Base-by-base conservation (phyloP, 2,329 filamentous ascomycete species). In the Ophiostoma ulmi region DNA sequence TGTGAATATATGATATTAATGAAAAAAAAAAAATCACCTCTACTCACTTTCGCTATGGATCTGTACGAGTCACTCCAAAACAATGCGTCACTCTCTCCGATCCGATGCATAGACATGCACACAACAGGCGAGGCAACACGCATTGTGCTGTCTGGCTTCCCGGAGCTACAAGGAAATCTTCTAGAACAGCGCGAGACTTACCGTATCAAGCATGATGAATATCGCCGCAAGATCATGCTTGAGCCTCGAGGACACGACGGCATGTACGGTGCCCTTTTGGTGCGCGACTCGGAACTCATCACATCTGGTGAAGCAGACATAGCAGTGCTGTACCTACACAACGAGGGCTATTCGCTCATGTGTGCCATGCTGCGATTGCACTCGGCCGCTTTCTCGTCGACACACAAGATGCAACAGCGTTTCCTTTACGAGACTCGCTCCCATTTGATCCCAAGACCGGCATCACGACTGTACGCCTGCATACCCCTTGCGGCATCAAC, bases 121-220 rank as follows among this genome's bases (percentile, higher is more conserved):
- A 58, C n/a, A 5, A 58, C 52, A 14, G n/a, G 52, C 52, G 22
- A 58, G 52, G 52, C 52, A 58, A 58, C n/a, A 14, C 52, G 52
- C n/a, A 26, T 58, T 58, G 52, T 58, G 52, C n/a, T 58, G 52
- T 58, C 52, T 58, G 52, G 52, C 52, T 58, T 58, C 13, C 52
- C 52, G 7, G 22, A 10, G 8, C 22, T 48, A 4, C 3, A 26
- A 26, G 22, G 52, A 31, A 26, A 58, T 11, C 11, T 58, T 5
- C n/a, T 26, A 10, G 52, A 58, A 10, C 52, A 58, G 11, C n/a
- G 52, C 22, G n/a, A 58, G n/a, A 58, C 52, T 13, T 58, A 58
- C 52, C 52, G 52, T 22, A 14, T 22, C 22, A 58, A 26, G 22
- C 22, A 58, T 17, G 52, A 26, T 8, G 52, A 58, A 17, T 26